Conservation (phyloP, 768 basidiomycete species). For the Mycena vitilis region DNA sequence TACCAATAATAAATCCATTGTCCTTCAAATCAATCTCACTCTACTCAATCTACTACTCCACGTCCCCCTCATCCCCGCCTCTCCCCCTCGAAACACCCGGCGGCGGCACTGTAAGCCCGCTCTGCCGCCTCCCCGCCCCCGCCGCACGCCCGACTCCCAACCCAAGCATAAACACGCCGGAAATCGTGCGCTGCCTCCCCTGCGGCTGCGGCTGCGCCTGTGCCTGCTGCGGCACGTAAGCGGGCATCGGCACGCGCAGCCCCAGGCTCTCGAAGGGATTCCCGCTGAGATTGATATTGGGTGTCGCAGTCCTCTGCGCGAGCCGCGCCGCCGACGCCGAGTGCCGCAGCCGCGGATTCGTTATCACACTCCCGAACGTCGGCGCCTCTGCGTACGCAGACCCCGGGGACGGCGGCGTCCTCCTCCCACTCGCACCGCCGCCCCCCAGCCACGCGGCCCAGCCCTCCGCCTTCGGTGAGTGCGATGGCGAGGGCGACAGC, state of each 20-base stretch:
- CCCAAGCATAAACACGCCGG: constrained; percentile 37
- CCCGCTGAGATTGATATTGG: no score
- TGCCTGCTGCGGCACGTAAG: constrained; percentile 15
- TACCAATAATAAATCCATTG: not conserved
- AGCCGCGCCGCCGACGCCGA: constrained; percentile 37
- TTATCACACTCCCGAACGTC: constrained; percentile 82
- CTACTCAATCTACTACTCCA: not conserved
- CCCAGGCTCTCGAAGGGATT: constrained; percentile 31
- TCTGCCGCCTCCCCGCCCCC: constrained; percentile 18
- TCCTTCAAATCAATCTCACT: not conserved
- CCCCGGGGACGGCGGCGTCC: constrained; percentile 48
- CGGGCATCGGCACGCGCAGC: constrained; percentile 33
- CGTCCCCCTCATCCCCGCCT: not conserved
- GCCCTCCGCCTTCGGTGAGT: constrained; percentile 42
- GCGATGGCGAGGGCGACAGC: not conserved
- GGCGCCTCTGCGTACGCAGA: constrained; percentile 49
- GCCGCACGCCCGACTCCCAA: constrained; percentile 19
- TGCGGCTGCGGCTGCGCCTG: not conserved
- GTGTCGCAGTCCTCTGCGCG: not conserved
- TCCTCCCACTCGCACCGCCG: constrained; percentile 37
- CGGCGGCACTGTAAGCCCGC: constrained; percentile 23
- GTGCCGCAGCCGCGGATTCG: constrained; percentile 68
- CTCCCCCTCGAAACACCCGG: not conserved
- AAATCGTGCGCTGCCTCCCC: constrained; percentile 32
- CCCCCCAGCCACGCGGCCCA: constrained; percentile 71